Evolutionary conservation across 2,329 filamentous ascomycete species (phyloP), one percentile per base, ranked within the genome.

Genomic region (Hypoxylon sp.): DNA sequence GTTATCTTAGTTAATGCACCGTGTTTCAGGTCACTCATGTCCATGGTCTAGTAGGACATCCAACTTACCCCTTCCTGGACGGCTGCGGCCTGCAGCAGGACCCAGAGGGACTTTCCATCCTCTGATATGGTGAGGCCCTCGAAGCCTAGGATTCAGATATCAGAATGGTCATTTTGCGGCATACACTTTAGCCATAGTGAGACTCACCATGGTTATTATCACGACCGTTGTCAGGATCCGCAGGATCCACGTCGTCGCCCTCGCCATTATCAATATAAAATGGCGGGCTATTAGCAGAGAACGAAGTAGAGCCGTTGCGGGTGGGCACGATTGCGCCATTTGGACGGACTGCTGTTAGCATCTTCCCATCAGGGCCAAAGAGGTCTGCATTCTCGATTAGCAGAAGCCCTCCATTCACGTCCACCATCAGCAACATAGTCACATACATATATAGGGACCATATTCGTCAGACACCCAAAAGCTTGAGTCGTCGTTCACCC

Each of bases 401-500:
- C 51, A 48, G 36, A 62, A 13, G 5, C 34, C 7, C 17, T 28
- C n/a, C 19, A 21, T 34, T 14, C 13, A 23, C n/a, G 32, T 30
- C 1, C 52, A n/a, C 3, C 2, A 19, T 41, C 0, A 30, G 3
- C 2, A 30, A 21, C 4, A 41, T 25, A 3, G 19, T n/a, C 17
- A 68, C 48, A 88, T 85, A 82, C 92, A 93, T 21, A 92, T 80
- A 72, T 89, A 92, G 0, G 89, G 89, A 0, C 90, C 90, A 74
- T 91, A 91, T 79, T 93, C 91, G 74, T 93, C 91, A 6, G 83
- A 86, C 41, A 92, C 81, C 89, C 89, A 93, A 79, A 91, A 92
- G 0, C 83, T 82, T 11, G 86, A 88, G 60, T 91, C 86, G 0
- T 79, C 70, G 52, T 84, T 85, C 5, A 93, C 81, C 1, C 88